Base-by-base conservation (phyloP, 176 grass and related monocot genomes). In the Oryza australiensis region DNA sequence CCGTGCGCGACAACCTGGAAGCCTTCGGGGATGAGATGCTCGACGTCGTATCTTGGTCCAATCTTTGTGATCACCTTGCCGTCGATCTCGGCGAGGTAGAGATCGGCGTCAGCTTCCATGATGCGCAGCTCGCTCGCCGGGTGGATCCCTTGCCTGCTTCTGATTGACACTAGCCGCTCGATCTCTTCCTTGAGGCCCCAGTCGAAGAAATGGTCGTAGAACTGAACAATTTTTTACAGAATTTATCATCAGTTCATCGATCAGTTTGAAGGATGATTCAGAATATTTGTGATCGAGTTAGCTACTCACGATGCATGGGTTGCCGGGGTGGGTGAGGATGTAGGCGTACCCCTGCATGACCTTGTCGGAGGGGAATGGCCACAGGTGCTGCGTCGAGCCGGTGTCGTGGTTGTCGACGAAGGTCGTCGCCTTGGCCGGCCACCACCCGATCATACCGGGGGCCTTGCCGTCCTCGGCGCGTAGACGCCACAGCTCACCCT, bases 331-430 rank as follows among this genome's bases (percentile, higher is more conserved):
- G 26, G 87, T 97, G 18, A 97, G 89, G 81, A 97, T 97, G 83
- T 97, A 97, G 18, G 87, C 91, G 9, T 97, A 97, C 60, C 94
- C 91, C 86, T 97, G 91, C 91, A 97, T 97, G 89, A 94, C 82
- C 89, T 84, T 94, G 37, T 90, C 87, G 23, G 91, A 78, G 9
- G 94, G 94, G 72, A 97, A 97, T 0, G 94, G 90, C 90, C 90
- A 93, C 83, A 87, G 27, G 59, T 87, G 87, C 83, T 97, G 94
- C 66, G 94, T 93, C 0, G 94, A 97, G 35, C 94, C 94, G 2
- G 94, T 97, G 75, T 97, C 94, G 15, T 97, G 90, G 82, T 97
- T 97, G 76, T 97, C 94, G 28, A 97, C 23, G 85, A 97, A 97
- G 33, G 94, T 93, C 4, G 90, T 86, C 27, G 94, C 94, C 88